phyloP scores from a whole-genome alignment of 2,329 filamentous ascomycete genomes.

The Trichoderma guizhouense region DNA sequence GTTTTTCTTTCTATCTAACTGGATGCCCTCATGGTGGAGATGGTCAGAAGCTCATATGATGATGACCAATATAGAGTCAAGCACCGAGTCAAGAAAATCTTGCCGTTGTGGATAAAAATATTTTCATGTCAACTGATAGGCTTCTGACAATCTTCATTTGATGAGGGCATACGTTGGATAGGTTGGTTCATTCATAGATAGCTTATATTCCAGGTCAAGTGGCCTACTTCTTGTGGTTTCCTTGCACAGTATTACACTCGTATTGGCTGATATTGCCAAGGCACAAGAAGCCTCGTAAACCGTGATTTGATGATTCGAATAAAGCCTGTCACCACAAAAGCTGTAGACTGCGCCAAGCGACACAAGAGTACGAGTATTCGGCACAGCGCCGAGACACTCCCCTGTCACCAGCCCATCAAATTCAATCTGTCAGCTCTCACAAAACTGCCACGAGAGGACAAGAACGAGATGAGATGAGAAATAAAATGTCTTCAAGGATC shows the following conservation, averaged over 20 bases:
- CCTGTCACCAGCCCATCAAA: background rate
- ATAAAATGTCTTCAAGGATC: background rate
- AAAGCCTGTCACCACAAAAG: background rate
- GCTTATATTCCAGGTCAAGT: background rate
- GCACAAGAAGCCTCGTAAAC: background rate
- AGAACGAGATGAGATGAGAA: background rate
- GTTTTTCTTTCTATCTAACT: conserved; percentile 27
- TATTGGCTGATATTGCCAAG: background rate
- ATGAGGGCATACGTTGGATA: background rate
- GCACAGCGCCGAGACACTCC: background rate
- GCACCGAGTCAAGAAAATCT: conserved; percentile 63
- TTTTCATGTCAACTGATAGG: conserved; percentile 20
- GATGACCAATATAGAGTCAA: conserved; percentile 97
- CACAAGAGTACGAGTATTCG: background rate
- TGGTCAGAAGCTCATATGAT: conserved; percentile 69
- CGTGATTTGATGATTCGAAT: background rate
- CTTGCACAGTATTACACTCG: background rate
- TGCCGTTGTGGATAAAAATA: conserved; percentile 33
- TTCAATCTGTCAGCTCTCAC: background rate
- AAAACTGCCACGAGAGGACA: background rate
- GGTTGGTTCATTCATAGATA: background rate
- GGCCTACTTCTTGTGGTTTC: background rate
- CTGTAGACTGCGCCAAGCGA: background rate
- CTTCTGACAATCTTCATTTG: conserved; percentile 1
- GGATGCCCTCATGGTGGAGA: conserved; percentile 17